A percentile compares a stretch with the other conserved stretches of the same genome.
Conservation (phyloP, 768 basidiomycete species). For the Psilocybe cyanescens region DNA sequence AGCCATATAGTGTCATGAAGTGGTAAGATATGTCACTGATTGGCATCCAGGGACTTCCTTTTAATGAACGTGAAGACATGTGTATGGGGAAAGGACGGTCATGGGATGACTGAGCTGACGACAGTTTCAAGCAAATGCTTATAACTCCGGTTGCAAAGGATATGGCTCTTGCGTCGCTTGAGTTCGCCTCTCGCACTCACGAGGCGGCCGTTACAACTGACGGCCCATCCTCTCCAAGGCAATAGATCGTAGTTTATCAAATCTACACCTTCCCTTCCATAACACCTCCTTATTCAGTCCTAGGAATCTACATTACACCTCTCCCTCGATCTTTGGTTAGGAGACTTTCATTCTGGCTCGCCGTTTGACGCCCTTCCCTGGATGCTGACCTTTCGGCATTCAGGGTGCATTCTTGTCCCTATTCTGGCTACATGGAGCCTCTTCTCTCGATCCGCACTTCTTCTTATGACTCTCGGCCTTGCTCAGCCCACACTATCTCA, state of each 20-base stretch:
- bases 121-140: slow-evolving; percentile 8
- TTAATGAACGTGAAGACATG: slow-evolving; percentile 10
- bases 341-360: slow-evolving; percentile 8
- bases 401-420: background rate
- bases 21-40: slow-evolving; percentile 9
- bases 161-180: background rate
- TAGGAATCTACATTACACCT: background rate
- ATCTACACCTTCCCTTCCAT: background rate
- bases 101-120: slow-evolving; percentile 6
- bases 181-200: slow-evolving; percentile 10
- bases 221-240: background rate
- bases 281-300: background rate
- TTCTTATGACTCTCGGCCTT: background rate
- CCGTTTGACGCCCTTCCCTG: slow-evolving; percentile 1
- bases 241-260: background rate
- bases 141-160: slow-evolving; percentile 14
- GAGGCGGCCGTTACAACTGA: slow-evolving; percentile 5
- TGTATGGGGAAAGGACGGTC: slow-evolving; percentile 9
- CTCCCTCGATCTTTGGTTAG: slow-evolving; percentile 1
- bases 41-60: slow-evolving; percentile 9
- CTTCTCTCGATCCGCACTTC: background rate
- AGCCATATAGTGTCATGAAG: background rate
- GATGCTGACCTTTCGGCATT: slow-evolving; percentile 14
- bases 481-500: slow-evolving; percentile 16
- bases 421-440: slow-evolving; percentile 5